Base-by-base conservation (phyloP, 306 rosid species). In the Hippophae gyantsensis region DNA sequence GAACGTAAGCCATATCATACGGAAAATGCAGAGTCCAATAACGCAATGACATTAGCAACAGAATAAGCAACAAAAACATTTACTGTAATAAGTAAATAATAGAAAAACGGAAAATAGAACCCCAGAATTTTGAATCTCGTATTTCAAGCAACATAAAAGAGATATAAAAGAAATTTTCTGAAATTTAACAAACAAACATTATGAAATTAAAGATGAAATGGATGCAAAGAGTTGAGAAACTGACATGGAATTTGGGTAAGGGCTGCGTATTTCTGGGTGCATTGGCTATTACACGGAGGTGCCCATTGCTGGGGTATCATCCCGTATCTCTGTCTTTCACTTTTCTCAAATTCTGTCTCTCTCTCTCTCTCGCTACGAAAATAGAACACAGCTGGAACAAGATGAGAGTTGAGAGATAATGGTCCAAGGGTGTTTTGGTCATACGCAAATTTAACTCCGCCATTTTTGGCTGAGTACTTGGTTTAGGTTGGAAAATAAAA, bases 251-350 rank as follows among this genome's bases (percentile, higher is more conserved):
- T 80, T 67, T 87, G 78, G 50, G 82, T 83, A 40, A 90, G 84
- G 10, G 86, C 85, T 1, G 95, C 66, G 67, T 85, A 90, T 76
- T 90, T 87, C 14, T 69, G 72, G 47, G 95, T 85, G 81, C 96
- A 90, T 73, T 83, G 72, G 58, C 66, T 78, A 38, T 94, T 94
- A 62, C 97, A 87, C 0, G 94, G 87, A 67, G 84, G 65, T 42
- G 69, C 74, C 97, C 96, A 85, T 47, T 84, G 85, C 49, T 85
- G 87, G 53, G 90, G 90, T 57, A 82, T 71, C 89, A 84, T 90
- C 50, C 43, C 56, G 40, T 7, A 9, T 41, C 26, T 3, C 57
- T 32, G 5, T 32, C 5, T 32, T 32, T 32, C 38, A 32, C 38
- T 32, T 18, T 0, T 32, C 38, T 32, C 38, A 32, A 32, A 32